Evolutionary conservation across 2,329 filamentous ascomycete genomes (phyloP), one percentile per base, ranked within the genome.

Genomic region (Ophiocordyceps unilateralis): DNA sequence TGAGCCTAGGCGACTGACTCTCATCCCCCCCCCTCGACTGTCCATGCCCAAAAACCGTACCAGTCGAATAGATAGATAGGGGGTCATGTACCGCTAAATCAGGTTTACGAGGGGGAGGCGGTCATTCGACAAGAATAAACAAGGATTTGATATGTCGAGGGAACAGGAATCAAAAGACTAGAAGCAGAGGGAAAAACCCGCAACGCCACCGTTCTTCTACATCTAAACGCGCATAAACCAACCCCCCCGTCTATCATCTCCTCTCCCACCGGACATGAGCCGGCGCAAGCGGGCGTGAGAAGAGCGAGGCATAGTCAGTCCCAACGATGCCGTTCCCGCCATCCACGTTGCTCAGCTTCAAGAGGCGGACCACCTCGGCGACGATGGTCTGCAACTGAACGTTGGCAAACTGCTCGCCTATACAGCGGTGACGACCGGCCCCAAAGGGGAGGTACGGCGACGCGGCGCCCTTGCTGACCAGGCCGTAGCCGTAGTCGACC

Each of bases 391-490:
- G 81, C 48, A 96, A 69, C 65, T 96, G 89, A 45, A 93, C 72
- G 58, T 93, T 93, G 51, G 89, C 89, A 60, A 95, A 96, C 56
- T 94, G 86, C 70, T 96, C 89, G 50, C 89, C 89, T 56, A 96
- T 95, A 64, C 89, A 96, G 50, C 89, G 74, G 64, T 96, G 89
- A 51, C 89, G 73, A 37, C 89, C 89, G 24, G 88, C 89, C 45
- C 89, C 89, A 57, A 96, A 96, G 2, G 89, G 89, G 40, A 96
- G 75, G 60, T 95, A 96, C 0, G 89, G 88, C 42, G 83, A 93
- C 46, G 76, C 77, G 14, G 85, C 81, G 44, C 89, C 89, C 70
- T 95, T 94, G 70, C 78, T 88, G 51, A 95, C 83, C 41, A 93
- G 69, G 47, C 89, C 89, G 61, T 93, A 95, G 28, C 89, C 89